Evolutionary conservation across 306 rosid genomes (phyloP).

Genomic region (Cicer cuneatum): DNA sequence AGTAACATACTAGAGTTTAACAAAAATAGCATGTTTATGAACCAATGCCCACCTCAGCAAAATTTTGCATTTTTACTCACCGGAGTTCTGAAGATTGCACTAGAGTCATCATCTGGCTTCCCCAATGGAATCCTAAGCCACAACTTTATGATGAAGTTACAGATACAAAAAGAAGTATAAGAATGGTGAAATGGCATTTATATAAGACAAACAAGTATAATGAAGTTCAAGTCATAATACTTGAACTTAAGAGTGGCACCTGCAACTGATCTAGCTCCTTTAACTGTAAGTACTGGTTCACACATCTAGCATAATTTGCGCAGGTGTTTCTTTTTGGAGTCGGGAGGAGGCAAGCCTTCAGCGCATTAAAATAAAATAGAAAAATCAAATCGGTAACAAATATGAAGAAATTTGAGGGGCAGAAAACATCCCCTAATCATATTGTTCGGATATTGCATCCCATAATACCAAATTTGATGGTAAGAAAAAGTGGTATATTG

Average conservation of each 20-base stretch:
- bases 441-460: background rate
- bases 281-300: constrained; percentile 66
- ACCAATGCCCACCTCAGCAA: background rate
- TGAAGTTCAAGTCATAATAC: constrained; percentile 11
- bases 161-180: constrained; percentile 34
- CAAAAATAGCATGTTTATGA: background rate
- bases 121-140: constrained; percentile 78
- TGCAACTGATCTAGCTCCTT: constrained; percentile 56
- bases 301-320: constrained; percentile 79
- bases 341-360: constrained; percentile 80
- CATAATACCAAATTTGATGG: background rate
- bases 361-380: background rate
- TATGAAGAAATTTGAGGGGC: background rate
- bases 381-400: background rate
- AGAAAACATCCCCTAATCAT: background rate
- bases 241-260: constrained; percentile 49
- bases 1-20: background rate
- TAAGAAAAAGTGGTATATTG: background rate
- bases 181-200: constrained; percentile 13
- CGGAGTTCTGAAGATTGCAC: constrained; percentile 43
- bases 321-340: constrained; percentile 70
- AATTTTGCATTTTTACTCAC: constrained; percentile 53
- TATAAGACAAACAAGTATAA: background rate
- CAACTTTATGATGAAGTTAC: constrained; percentile 52
- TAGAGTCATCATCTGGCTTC: constrained; percentile 61